Percentiles rank a stretch among this genome's conserved stretches.
These are phyloP conservation scores for Nitzschia sp. DNA, from an alignment of 108 stramenopile genomes.

Conservation along the genomic window DNA sequence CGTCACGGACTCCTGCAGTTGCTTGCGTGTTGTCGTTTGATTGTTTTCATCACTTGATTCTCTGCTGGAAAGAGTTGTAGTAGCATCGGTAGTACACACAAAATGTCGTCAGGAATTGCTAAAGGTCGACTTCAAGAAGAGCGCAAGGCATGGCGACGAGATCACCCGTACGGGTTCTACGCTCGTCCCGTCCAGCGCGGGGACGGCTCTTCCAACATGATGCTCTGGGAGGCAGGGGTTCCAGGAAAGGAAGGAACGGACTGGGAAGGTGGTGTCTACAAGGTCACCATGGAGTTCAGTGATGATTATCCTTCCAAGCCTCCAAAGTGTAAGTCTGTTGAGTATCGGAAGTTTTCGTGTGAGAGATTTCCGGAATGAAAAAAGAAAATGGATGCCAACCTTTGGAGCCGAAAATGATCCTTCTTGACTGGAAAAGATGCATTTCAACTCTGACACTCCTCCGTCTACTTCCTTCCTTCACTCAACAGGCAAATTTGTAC, in stretches of 20 bases:
- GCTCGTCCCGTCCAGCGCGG: slow-evolving; percentile 85
- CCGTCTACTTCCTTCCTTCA: neutral
- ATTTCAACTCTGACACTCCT: no score
- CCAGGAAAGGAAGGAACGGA: slow-evolving; percentile 93
- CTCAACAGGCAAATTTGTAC: slow-evolving; percentile 53
- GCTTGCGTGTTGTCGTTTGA: no score
- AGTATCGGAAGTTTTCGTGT: no score
- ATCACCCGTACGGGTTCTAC: slow-evolving; percentile 98
- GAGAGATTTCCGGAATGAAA: no score
- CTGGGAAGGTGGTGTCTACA: slow-evolving; percentile 98
- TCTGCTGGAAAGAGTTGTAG: no score
- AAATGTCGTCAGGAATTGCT: slow-evolving; percentile 64
- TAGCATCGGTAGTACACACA: no score
- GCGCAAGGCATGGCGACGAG: slow-evolving; percentile 92
- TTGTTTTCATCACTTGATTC: no score
- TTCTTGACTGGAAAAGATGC: no score
- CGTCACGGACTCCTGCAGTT: no score
- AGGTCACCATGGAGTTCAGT: slow-evolving; percentile 93
- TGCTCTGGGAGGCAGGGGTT: slow-evolving; percentile 96
- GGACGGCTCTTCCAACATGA: slow-evolving; percentile 92
- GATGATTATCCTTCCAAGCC: slow-evolving; percentile 98
- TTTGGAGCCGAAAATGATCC: no score
- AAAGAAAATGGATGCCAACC: no score
- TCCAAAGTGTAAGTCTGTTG: slow-evolving; percentile 98
- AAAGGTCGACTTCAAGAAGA: slow-evolving; percentile 76